Evolutionary conservation across 805 yeast species (phyloP), one percentile per base, ranked within the genome.

Genomic region (Kazachstania viticola): DNA sequence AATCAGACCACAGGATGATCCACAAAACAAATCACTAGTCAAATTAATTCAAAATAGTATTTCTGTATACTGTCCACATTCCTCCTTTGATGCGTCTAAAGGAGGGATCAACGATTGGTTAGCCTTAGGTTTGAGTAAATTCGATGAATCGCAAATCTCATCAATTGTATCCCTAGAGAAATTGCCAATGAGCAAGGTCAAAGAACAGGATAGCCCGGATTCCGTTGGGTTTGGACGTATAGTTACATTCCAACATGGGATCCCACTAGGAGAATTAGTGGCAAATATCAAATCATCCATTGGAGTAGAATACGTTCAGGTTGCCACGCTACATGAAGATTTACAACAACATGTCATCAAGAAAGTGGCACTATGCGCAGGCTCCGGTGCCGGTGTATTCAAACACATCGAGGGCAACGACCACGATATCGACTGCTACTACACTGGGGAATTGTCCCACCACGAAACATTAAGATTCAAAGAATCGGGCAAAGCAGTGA

Each of bases 51-150:
- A 75, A 41, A 67, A 75, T 37, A 80, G 82, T n/a, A 71, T 91
- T 35, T 72, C 85, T 30, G 98, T 91, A 2, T 91, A 91, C 54
- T 79, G 79, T 34, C 98, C 99, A 17, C 99, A 91, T 51, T 88
- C 98, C 1, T 85, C 97, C 0, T 80, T 91, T 3, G 98, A 91
- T 57, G 88, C 96, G 16, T 91, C 91, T 8, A 56, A 58, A 9
- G 80, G 79, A n/a, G 98, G 98, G 15, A 95, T 91, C 39, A 91
- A 91, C 44, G 97, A 85, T 52, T 91, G 94, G 79, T 64, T 91
- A 26, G 79, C 72, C 1, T 73, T 70, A 24, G 81, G 82, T 2
- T 56, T 79, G 5, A 48, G 70, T 3, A 48, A 54, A 0, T 49
- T 53, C 2, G 38, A 40, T 13, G 29, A 22, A 7, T 21, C 34